Evolutionary conservation across 169 alveolate species (phyloP).

Genomic region (Plasmodium coatneyi): DNA sequence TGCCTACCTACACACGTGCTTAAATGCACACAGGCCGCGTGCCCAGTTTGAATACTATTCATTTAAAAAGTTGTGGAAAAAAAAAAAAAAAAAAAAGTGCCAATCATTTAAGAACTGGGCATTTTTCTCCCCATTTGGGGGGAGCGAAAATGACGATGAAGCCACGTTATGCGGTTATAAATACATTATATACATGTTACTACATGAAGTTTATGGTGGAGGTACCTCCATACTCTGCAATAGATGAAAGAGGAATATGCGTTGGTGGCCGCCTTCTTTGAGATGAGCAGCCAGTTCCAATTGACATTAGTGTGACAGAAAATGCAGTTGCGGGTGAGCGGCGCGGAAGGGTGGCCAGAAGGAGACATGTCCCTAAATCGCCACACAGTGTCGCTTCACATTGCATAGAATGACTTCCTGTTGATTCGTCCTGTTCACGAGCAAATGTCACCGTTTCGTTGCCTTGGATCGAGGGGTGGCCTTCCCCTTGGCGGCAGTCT

Average conservation of each 20-base stretch:
- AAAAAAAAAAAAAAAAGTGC: neutral
- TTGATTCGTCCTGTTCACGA: neutral
- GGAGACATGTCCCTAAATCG: neutral
- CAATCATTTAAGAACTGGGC: neutral
- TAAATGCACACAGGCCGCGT: neutral
- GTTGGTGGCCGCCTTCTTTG: neutral
- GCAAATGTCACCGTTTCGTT: neutral
- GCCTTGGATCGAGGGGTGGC: slow-evolving; percentile 13
- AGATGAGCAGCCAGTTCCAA: neutral
- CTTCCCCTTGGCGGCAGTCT: slow-evolving; percentile 12
- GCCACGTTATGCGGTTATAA: neutral
- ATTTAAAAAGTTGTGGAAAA: neutral
- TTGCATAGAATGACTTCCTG: neutral
- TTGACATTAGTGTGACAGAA: neutral
- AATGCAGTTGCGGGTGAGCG: neutral
- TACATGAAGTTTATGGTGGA: neutral
- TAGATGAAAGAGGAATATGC: neutral
- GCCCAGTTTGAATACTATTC: neutral
- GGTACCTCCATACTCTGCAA: neutral
- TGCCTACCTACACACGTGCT: neutral
- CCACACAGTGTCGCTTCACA: neutral
- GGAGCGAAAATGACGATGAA: neutral
- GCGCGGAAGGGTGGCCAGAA: neutral
- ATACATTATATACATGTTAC: neutral
- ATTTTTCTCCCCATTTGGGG: neutral